These are phyloP conservation scores for Heliosperma pusillum DNA, from an alignment of 148 eudicot genomes.

Conservation along the genomic window DNA sequence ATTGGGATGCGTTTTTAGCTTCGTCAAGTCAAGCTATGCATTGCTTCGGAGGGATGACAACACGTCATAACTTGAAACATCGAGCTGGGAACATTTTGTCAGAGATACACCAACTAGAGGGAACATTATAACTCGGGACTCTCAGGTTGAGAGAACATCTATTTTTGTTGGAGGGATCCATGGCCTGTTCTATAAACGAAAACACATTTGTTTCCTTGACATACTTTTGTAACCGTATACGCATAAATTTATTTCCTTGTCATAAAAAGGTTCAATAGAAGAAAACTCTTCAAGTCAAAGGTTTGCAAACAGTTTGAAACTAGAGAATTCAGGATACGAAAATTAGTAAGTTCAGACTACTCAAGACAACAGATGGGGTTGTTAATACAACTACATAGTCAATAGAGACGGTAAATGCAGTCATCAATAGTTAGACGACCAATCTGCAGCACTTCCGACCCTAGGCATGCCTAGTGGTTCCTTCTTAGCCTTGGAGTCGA, in stretches of 20 bases:
- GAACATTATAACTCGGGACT: no score
- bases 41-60: no score
- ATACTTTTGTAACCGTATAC: background rate
- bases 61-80: no score
- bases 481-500: slow-evolving; percentile 56
- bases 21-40: no score
- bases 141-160: no score
- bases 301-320: background rate
- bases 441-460: slow-evolving; percentile 84
- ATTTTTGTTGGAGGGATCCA: no score
- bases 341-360: background rate
- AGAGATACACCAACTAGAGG: no score
- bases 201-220: no score
- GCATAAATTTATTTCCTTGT: background rate
- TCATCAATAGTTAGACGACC: slow-evolving; percentile 64
- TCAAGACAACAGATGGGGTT: background rate
- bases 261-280: background rate
- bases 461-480: slow-evolving; percentile 58
- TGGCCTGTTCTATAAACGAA: no score
- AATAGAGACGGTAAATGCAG: background rate
- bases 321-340: background rate
- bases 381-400: background rate
- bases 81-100: no score
- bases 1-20: no score
- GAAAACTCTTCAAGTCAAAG: background rate